A percentile compares a stretch with the other conserved stretches of the same genome.
Evolutionary conservation across 1,139 yeast genomes (phyloP).

Genomic region (Yamadazyma atmosphaerica): DNA sequence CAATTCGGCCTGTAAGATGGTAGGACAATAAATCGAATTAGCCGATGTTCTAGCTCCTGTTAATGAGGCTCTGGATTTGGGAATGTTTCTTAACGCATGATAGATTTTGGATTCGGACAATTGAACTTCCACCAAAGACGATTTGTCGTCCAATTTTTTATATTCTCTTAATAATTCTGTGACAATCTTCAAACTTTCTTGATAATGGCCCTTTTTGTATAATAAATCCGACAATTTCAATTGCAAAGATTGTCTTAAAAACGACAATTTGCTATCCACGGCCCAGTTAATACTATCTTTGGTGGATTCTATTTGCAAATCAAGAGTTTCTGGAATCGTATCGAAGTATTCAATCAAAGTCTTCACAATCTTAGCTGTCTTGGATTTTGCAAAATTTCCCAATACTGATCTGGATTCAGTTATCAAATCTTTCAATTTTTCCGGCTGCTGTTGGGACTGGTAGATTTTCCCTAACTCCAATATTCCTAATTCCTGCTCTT

Average conservation of each 20-base stretch:
- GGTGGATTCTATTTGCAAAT: constrained; percentile 72
- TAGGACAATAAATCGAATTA: constrained; percentile 92
- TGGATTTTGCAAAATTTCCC: constrained; percentile 83
- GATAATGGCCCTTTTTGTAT: constrained; percentile 63
- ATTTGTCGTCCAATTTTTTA: constrained; percentile 92
- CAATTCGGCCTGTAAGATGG: constrained; percentile 90
- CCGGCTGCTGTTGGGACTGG: constrained; percentile 42
- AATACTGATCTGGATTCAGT: constrained; percentile 69
- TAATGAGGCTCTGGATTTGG: constrained; percentile 90
- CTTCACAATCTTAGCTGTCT: constrained; percentile 86
- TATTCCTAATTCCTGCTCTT: constrained; percentile 63
- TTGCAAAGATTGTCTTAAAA: constrained; percentile 85
- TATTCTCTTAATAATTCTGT: constrained; percentile 76
- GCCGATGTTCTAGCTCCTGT: constrained; percentile 97
- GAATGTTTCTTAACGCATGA: constrained; percentile 87
- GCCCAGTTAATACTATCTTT: constrained; percentile 90
- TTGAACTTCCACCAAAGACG: constrained; percentile 93
- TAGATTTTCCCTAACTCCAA: constrained; percentile 64
- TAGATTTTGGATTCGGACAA: constrained; percentile 86
- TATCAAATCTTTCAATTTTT: constrained; percentile 60
- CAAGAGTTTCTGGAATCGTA: constrained; percentile 63
- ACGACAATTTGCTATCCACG: constrained; percentile 74
- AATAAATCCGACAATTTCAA: constrained; percentile 78
- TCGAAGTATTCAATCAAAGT: constrained; percentile 79
- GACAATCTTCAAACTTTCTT: constrained; percentile 72